phyloP scores from a whole-genome alignment of 192 early-diverging fungal genomes.

The Mycoemilia scoparia region DNA sequence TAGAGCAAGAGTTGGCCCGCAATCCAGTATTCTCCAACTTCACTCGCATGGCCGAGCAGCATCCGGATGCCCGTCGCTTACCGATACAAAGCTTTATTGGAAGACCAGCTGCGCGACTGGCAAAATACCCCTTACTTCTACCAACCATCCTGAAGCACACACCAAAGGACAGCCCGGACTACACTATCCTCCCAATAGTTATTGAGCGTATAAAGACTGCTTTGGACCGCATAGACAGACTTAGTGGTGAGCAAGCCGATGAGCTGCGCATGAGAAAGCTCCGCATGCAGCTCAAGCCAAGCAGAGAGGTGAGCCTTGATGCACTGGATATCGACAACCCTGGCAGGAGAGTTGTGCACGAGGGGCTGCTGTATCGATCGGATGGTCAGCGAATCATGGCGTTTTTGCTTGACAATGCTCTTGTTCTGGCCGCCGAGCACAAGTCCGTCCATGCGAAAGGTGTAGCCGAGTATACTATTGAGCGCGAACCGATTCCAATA shows the following conservation, averaged over 20 bases:
- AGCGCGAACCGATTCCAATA: conserved; percentile 23
- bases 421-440: conserved; percentile 22
- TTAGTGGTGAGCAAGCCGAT: conserved; percentile 18
- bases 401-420: conserved; percentile 28
- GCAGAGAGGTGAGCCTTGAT: conserved; percentile 14
- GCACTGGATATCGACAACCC: conserved; percentile 21
- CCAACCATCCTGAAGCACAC: conserved; percentile 60
- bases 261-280: conserved; percentile 20
- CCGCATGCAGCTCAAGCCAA: conserved; percentile 17
- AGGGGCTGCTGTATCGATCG: conserved; percentile 11
- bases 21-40: conserved; percentile 54
- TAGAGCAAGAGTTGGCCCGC: conserved; percentile 55
- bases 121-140: conserved; percentile 69
- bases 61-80: conserved; percentile 55
- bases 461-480: conserved; percentile 21
- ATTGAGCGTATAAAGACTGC: conserved; percentile 12
- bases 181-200: conserved; percentile 7
- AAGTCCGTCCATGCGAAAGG: conserved; percentile 14
- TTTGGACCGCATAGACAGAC: conserved; percentile 17
- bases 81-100: conserved; percentile 76
- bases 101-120: conserved; percentile 70
- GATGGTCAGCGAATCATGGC: conserved; percentile 17
- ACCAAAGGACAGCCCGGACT: conserved; percentile 46
- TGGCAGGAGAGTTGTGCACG: conserved; percentile 12
- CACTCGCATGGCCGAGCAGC: conserved; percentile 52